Base-by-base conservation (phyloP, 768 basidiomycete species). In the Cystofilobasidium macerans region DNA sequence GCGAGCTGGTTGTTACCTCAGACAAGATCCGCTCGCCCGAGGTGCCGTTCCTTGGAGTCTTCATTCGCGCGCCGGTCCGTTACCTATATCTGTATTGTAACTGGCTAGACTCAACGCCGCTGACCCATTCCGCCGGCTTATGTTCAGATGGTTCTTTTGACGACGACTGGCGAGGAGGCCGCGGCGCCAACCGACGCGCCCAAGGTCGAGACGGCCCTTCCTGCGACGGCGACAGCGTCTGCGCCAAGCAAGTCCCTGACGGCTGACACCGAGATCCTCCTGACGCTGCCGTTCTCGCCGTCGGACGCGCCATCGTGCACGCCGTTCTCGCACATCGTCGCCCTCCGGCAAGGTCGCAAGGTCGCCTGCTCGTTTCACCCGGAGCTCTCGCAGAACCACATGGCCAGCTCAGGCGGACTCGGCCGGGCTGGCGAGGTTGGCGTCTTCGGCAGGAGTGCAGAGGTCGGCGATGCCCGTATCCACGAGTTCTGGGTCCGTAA, bases 51-150 rank as follows among this genome's bases (percentile, higher is more conserved):
- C 42, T 57, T 7, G 65, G 65, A 13, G 59, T 67, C 7, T 67
- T 67, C 48, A 67, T 67, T 35, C 65, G 65, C n/a, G 65, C 65
- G n/a, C 65, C 65, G 26, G 65, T 67, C 14, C 9, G 65, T 42
- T n/a, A 28, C 26, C 24, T 30, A 0, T 33, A n/a, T n/a, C 16
- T 22, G 24, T 24, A 32, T 61, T 20, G 22, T 33, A 32, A 32
- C 9, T 57, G n/a, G 26, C 13, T 24, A 26, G 32, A 13, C 24
- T 38, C 24, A 3, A 14, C 22, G 11, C 26, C 40, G 22, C 38
- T 54, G 35, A 28, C 7, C 13, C 16, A 24, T 35, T 18, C 20
- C 64, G 24, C 38, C 14, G 18, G 42, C 14, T 16, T 3, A 48
- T 18, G 28, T 8, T 30, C 42, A 61, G 59, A 67, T 54, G 60